Evolutionary conservation across 2,329 filamentous ascomycete species (phyloP), one percentile per base, ranked within the genome.

Genomic region (Scortechinia acanthostroma): DNA sequence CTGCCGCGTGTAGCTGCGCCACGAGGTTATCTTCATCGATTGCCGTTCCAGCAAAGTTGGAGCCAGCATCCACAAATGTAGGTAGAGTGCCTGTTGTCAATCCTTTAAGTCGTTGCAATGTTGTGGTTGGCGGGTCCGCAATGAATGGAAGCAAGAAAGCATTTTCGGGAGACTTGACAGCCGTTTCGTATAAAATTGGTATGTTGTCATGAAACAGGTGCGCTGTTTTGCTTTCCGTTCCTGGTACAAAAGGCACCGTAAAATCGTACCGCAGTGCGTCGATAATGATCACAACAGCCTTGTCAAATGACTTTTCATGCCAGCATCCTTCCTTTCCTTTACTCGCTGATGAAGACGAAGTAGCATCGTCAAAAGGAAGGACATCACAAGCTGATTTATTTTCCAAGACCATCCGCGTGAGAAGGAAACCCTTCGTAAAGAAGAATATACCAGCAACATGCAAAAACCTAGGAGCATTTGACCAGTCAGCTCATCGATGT

Each of bases 211-310:
- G 91, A 62, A 88, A 98, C 48, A 85, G 68, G 49, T 78, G 77
- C 13, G 61, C 61, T 43, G 68, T 57, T 53, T 73, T 63, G 47
- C 77, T 68, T 40, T 71, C 66, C 17, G 17, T 6, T 6, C 17
- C 20, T 40, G 35, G 35, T 17, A 19, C 10, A 48, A 86, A 83
- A 1, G 93, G 93, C 10, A 97, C 80, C 0, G 91, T 94, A 55
- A 98, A 98, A 63, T 98, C 93, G 65, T 98, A 98, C 48, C 93
- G 85, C 47, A 98, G 74, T 45, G 93, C 93, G 63, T 98, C 93
- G 47, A 98, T 86, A 43, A 98, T 70, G 46, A 98, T 77, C 20
- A 98, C 77, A 42, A 98, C 83, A 10, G 91, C 91, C 60, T 91
- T 93, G 50, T 95, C 80, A 59, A 97, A 98, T 2, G 82, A 88